These are phyloP conservation scores for Cubamyces sp. DNA, from an alignment of 768 basidiomycete species.

Conservation along the genomic window DNA sequence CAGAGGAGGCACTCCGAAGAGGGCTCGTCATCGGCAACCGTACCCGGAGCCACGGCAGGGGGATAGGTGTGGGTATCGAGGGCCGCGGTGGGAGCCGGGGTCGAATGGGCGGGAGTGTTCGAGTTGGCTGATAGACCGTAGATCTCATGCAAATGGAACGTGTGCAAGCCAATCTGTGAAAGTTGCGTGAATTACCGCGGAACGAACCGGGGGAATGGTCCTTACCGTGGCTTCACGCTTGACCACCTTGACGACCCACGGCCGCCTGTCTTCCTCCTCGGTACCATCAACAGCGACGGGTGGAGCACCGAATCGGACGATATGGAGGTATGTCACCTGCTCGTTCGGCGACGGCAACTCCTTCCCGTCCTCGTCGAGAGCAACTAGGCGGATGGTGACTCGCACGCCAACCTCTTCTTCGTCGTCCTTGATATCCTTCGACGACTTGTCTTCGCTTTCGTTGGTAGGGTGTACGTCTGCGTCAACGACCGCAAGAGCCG, in stretches of 20 bases:
- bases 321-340: conserved; percentile 86
- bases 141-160: conserved; percentile 95
- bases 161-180: conserved; percentile 82
- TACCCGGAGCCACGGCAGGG: conserved; percentile 38
- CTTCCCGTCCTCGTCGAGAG: conserved; percentile 75
- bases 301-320: conserved; percentile 68
- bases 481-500: conserved; percentile 80
- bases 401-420: conserved; percentile 66
- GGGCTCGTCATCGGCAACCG: conserved; percentile 61
- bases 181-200: conserved; percentile 10
- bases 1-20: conserved; percentile 92
- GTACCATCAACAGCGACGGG: conserved; percentile 26
- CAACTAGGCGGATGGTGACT: conserved; percentile 79
- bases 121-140: conserved; percentile 72
- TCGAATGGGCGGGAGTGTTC: conserved; percentile 37
- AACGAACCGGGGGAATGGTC: not conserved
- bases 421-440: conserved; percentile 48
- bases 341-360: conserved; percentile 75
- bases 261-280: conserved; percentile 53
- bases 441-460: conserved; percentile 43
- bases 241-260: conserved; percentile 93
- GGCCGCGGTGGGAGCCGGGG: conserved; percentile 40
- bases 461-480: conserved; percentile 48
- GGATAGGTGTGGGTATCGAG: conserved; percentile 51
- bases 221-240: conserved; percentile 85